A percentile compares a stretch with the other conserved stretches of the same genome.
Conservation (phyloP, 306 rosid genomes). For the Begonia masoniana region DNA sequence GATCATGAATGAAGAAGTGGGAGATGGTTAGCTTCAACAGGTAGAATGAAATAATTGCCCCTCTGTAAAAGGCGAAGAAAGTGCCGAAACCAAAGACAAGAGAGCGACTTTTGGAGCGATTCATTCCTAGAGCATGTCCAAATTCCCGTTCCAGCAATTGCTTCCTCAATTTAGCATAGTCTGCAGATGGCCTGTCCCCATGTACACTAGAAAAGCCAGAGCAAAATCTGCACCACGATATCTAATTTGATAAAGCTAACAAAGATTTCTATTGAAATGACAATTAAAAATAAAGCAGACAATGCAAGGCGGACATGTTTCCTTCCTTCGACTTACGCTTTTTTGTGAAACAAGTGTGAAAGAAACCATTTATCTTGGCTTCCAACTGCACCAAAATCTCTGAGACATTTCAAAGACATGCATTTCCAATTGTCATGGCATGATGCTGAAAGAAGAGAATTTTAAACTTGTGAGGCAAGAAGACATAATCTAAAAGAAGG, state of each 20-base stretch:
- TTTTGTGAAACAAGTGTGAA: constrained; percentile 29
- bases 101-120: constrained; percentile 52
- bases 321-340: constrained; percentile 37
- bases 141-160: constrained; percentile 69
- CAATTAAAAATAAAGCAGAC: too few relatives aligned
- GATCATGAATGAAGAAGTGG: constrained; percentile 61
- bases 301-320: too few relatives aligned
- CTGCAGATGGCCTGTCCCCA: constrained; percentile 80
- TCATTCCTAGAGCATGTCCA: constrained; percentile 61
- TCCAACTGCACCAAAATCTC: constrained; percentile 17
- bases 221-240: constrained; percentile 48
- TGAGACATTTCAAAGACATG: constrained; percentile 27
- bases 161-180: constrained; percentile 83
- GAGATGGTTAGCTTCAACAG: constrained; percentile 60
- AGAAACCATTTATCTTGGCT: constrained; percentile 21
- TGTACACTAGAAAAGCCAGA: constrained; percentile 84
- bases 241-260: constrained; percentile 3
- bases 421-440: constrained; percentile 27
- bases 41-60: constrained; percentile 69
- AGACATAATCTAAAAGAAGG: too few relatives aligned
- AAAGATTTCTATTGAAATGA: too few relatives aligned
- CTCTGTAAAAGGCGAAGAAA: constrained; percentile 82
- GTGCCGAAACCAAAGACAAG: constrained; percentile 60
- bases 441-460: constrained; percentile 31
- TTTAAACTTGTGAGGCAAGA: constrained; percentile 1